These are phyloP conservation scores for Fusarium avenaceum DNA, from an alignment of 2,329 filamentous ascomycete genomes.

Conservation along the genomic window DNA sequence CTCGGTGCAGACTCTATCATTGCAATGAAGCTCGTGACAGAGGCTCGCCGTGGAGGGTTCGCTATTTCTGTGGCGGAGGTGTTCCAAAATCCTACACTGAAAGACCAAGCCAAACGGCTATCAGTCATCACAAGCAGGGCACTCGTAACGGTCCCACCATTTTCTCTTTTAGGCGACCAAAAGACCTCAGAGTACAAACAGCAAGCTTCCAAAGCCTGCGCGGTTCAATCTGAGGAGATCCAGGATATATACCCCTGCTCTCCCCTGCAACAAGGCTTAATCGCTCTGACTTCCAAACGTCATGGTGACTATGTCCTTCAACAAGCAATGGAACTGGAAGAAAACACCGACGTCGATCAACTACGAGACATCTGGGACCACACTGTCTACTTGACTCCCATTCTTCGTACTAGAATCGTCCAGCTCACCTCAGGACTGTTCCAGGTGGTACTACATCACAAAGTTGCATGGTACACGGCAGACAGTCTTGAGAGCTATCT, in stretches of 20 bases:
- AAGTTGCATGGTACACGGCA: conserved; percentile 48
- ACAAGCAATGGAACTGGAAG: neutral
- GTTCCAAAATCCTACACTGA: neutral
- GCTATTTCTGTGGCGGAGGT: neutral
- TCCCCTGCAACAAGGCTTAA: neutral
- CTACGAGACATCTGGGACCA: neutral
- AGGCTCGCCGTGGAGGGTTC: neutral
- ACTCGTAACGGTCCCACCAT: neutral
- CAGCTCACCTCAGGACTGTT: conserved; percentile 52
- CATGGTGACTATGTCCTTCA: neutral
- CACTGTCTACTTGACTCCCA: neutral
- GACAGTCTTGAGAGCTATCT: conserved; percentile 48
- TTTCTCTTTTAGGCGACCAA: neutral
- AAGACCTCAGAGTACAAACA: neutral
- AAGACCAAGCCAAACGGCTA: neutral
- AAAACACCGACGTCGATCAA: neutral
- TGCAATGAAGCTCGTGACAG: neutral
- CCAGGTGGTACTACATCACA: conserved; percentile 59
- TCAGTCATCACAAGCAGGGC: neutral
- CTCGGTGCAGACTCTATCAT: neutral
- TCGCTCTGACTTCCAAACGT: neutral
- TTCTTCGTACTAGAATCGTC: neutral
- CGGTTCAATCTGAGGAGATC: neutral
- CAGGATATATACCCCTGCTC: neutral
- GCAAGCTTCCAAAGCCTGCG: neutral